phyloP scores from a whole-genome alignment of 2,329 filamentous ascomycete genomes.

The Tolypocladium endophyticum region DNA sequence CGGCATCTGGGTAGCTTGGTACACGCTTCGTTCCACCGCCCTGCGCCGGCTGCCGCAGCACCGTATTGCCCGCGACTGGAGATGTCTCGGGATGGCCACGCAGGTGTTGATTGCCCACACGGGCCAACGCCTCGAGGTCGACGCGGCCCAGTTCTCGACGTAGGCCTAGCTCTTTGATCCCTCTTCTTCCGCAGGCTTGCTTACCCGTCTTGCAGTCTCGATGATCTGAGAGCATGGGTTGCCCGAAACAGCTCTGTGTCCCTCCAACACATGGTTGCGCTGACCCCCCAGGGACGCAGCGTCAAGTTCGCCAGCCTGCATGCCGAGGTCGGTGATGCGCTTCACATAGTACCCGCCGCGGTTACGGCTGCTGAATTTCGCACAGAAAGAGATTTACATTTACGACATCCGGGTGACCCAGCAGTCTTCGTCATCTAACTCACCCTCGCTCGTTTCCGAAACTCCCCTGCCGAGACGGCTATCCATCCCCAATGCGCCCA shows the following conservation, averaged over 20 bases:
- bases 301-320: conserved; percentile 72
- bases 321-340: conserved; percentile 52
- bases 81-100: conserved; percentile 67
- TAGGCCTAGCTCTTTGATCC: conserved; percentile 28
- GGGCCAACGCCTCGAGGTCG: conserved; percentile 73
- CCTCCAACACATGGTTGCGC: conserved; percentile 68
- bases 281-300: conserved; percentile 76
- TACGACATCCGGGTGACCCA: conserved; percentile 75
- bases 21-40: neutral
- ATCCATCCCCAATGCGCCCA: conserved; percentile 60
- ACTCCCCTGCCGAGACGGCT: conserved; percentile 41
- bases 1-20: neutral
- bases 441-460: conserved; percentile 35
- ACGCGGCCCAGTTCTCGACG: conserved; percentile 66
- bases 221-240: conserved; percentile 78
- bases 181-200: conserved; percentile 1
- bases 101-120: conserved; percentile 88
- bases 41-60: conserved; percentile 11
- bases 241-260: conserved; percentile 64
- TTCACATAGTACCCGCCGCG: neutral
- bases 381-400: conserved; percentile 76
- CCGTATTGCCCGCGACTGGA: conserved; percentile 22
- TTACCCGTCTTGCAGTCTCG: conserved; percentile 44
- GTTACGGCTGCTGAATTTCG: neutral
- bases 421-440: conserved; percentile 34